Evolutionary conservation across 257 asterid genomes (phyloP), one percentile per base, ranked within the genome.

Genomic region (Solanum neorickii): DNA sequence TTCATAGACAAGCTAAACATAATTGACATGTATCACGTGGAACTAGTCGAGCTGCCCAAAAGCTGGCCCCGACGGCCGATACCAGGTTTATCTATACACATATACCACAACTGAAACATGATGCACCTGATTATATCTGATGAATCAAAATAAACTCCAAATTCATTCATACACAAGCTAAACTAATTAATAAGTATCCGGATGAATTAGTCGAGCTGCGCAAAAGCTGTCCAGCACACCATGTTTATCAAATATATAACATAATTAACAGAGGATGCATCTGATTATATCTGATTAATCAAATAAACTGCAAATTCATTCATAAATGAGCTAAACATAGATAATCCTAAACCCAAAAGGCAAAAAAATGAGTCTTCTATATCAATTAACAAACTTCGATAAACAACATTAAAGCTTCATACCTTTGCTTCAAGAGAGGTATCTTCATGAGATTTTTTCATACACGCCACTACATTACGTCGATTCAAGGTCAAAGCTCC

Each of bases 401-500:
- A 3, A 33, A n/a, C 39, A 78, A 29, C 12, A 42, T 47, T 29
- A 39, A 47, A 2, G 25, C 42, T 27, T 78, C 18, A 33, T 89
- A 94, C 96, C 97, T 95, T 95, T 3, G 92, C 87, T 89, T 90
- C 83, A 56, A 87, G 66, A 83, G 83, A 88, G 25, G 70, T 33
- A 82, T 84, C 87, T 31, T 92, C 87, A 85, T 86, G 87, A 15
- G 91, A 70, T 21, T 89, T 91, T 20, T 84, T 86, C 37, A 87
- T 89, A 90, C 94, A 91, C 37, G 94, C 86, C 83, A 87, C 41
- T 16, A 89, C 83, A 76, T 91, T 91, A 77, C 77, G 87, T 46
- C 37, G 85, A 76, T 91, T 82, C 86, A 86, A 27, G 23, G 83
- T 76, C 42, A 82, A 46, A 86, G 85, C 74, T 6, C 84, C 21